Evolutionary conservation across 164 flowering plant genomes (phyloP).

Genomic region (Aristolochia californica): DNA sequence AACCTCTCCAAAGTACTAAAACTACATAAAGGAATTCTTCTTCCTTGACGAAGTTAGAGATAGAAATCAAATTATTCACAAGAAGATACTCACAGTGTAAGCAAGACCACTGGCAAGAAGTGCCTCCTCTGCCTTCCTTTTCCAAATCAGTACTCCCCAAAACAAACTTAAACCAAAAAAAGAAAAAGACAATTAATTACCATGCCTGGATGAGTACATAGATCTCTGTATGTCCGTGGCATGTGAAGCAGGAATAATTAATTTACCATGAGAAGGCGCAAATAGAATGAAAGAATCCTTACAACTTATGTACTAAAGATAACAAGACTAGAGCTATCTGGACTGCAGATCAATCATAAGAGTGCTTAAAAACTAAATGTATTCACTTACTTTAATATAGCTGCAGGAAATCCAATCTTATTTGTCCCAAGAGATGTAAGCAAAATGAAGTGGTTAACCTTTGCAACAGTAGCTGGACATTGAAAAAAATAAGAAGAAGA

Average conservation of each 20-base stretch:
- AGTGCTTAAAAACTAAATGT: too few relatives aligned
- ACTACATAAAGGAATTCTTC: too few relatives aligned
- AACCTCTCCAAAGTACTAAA: too few relatives aligned
- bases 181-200: not conserved
- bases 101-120: slow-evolving; percentile 86
- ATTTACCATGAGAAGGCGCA: too few relatives aligned
- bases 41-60: too few relatives aligned
- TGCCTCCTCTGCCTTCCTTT: slow-evolving; percentile 95
- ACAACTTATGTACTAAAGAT: too few relatives aligned
- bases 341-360: too few relatives aligned
- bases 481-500: not conserved
- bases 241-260: too few relatives aligned
- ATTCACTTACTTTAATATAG: slow-evolving; percentile 73
- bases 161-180: slow-evolving; percentile 48
- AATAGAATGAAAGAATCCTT: too few relatives aligned
- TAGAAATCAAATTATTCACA: not conserved
- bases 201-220: too few relatives aligned
- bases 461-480: slow-evolving; percentile 58
- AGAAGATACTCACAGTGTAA: slow-evolving; percentile 57
- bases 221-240: too few relatives aligned
- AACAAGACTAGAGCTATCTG: too few relatives aligned
- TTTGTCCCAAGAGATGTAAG: slow-evolving; percentile 94
- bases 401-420: slow-evolving; percentile 91
- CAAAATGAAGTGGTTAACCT: slow-evolving; percentile 73
- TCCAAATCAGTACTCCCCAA: slow-evolving; percentile 97